These are phyloP conservation scores for Sclerotinia trifoliorum DNA, from an alignment of 2,329 filamentous ascomycete genomes.

Conservation along the genomic window DNA sequence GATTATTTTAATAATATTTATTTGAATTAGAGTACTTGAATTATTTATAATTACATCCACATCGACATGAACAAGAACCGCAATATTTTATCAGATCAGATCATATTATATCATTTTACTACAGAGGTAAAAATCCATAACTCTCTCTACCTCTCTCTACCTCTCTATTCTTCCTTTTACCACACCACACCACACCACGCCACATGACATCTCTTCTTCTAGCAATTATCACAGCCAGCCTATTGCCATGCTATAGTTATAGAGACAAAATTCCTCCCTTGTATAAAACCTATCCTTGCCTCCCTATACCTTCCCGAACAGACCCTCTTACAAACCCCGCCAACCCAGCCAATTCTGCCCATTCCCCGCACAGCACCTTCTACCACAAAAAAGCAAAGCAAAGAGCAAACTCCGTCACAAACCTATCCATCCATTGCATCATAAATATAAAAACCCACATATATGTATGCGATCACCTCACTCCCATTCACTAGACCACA, in stretches of 20 bases:
- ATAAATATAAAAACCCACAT: slow-evolving; percentile 5
- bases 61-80: too few relatives aligned
- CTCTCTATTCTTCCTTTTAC: not conserved
- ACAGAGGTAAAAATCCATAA: not conserved
- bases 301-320: too few relatives aligned
- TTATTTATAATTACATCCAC: too few relatives aligned
- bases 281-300: too few relatives aligned
- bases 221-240: not conserved
- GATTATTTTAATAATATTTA: too few relatives aligned
- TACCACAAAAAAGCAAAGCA: not conserved
- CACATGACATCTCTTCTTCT: not conserved
- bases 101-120: not conserved
- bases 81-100: too few relatives aligned
- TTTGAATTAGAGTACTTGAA: too few relatives aligned
- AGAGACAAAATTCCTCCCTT: not conserved
- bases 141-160: not conserved
- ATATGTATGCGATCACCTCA: not conserved
- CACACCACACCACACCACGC: too few relatives aligned
- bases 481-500: not conserved
- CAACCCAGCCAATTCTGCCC: not conserved
- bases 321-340: too few relatives aligned
- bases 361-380: not conserved
- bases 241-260: not conserved
- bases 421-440: not conserved
- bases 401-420: not conserved